Conservation (phyloP, 139 green algal genomes). For the Desmodesmus armatus region DNA sequence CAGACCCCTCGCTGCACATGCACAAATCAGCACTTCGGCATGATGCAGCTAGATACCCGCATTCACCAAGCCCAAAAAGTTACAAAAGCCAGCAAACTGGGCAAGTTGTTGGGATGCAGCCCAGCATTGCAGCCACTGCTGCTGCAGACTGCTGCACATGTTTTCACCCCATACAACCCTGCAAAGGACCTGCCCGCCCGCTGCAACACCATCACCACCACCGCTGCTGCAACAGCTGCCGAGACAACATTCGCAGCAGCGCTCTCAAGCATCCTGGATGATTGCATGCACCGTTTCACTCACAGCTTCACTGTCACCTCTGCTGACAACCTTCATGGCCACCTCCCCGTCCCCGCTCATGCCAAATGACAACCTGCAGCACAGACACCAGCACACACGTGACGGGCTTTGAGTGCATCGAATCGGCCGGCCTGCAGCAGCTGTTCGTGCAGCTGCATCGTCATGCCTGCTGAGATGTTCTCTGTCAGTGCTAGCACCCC, state of each 20-base stretch:
- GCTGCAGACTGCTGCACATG: too few species aligned
- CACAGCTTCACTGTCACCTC: slow-evolving; percentile 67
- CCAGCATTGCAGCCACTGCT: too few species aligned
- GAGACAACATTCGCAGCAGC: not conserved
- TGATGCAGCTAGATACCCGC: too few species aligned
- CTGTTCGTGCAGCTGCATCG: not conserved
- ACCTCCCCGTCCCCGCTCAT: slow-evolving; percentile 90
- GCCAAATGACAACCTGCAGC: slow-evolving; percentile 87
- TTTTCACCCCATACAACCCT: too few species aligned
- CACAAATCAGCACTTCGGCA: too few species aligned
- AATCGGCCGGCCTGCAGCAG: not conserved
- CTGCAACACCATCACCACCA: not conserved
- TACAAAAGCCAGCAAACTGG: too few species aligned
- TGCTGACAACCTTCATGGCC: slow-evolving; percentile 97
- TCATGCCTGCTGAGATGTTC: not conserved
- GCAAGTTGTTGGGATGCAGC: too few species aligned
- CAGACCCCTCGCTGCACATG: too few species aligned
- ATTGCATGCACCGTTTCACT: slow-evolving; percentile 91
- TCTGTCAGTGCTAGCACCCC: not conserved
- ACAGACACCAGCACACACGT: slow-evolving; percentile 73
- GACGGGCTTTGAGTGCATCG: not conserved
- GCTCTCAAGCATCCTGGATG: slow-evolving; percentile 82
- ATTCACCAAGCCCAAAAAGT: too few species aligned
- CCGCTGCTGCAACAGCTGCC: not conserved
- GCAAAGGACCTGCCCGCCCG: too few species aligned